Base-by-base conservation (phyloP, 331 rosid species). In the Dryas integrifolia region DNA sequence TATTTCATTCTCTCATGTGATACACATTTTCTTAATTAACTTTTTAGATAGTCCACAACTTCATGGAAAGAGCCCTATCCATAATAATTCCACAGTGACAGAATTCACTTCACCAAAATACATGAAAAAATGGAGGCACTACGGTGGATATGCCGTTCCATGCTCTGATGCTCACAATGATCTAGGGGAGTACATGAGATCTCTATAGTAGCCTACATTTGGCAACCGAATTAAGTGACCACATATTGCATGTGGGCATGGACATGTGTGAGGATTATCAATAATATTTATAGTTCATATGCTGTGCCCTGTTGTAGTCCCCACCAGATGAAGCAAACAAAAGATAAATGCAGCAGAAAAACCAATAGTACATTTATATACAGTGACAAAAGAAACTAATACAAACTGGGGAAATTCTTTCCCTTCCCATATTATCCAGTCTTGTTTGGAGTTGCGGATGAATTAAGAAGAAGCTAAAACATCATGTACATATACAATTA, bases 351-450 rank as follows among this genome's bases (percentile, higher is more conserved):
- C 82, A 72, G 41, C 47, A 79, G 44, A 82, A 73, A 58, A 81
- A 80, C 72, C 73, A 83, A 88, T 77, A 63, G 80, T 72, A 53
- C 84, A 75, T 73, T 73, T 84, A 88, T 91, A 88, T 79, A 85
- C 97, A 88, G 55, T 55, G 79, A 59, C 70, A 46, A 49, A 35
- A 70, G 72, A 72, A 83, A 74, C 51, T 61, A 72, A 78, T 69
- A 72, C 61, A 44, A 66, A 79, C 67, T 53, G 62, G 72, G 83
- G 80, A 76, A 77, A 75, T 64, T 82, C 73, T 77, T 45, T 84
- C 89, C 88, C 79, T 43, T 52, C 76, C 75, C 72, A 59, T 30
- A 30, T 68, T 72, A 75, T 77, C 77, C 84, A 82, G 78, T 86
- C 77, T 79, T 78, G 70, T 72, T 74, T 87, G 76, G 69, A 80